phyloP scores from a whole-genome alignment of 2,329 filamentous ascomycete genomes.

The Alternaria viburni region DNA sequence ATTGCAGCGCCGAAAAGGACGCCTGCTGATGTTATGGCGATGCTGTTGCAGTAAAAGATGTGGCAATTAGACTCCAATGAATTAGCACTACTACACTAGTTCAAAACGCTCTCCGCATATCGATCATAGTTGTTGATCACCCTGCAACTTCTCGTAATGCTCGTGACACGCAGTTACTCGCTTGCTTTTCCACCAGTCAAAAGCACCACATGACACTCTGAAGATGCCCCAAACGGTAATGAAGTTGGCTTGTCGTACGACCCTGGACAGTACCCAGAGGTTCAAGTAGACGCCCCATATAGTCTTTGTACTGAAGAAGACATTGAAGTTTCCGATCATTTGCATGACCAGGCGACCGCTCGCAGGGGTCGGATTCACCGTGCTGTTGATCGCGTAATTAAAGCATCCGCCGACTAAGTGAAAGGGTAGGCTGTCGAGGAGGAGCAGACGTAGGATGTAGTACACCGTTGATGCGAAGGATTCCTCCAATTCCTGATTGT shows the following conservation, averaged over 20 bases:
- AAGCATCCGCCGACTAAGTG: neutral
- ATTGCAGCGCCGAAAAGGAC: slow-evolving; percentile 15
- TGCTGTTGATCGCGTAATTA: neutral
- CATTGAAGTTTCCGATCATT: neutral
- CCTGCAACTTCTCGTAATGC: neutral
- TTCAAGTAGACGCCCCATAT: neutral
- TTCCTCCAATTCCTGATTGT: too few species aligned
- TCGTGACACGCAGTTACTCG: neutral
- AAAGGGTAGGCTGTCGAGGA: neutral
- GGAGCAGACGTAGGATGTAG: neutral
- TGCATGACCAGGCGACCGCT: neutral
- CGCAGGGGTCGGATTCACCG: neutral
- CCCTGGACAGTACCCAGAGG: neutral
- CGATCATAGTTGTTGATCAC: neutral
- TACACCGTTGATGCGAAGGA: neutral
- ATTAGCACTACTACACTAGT: neutral
- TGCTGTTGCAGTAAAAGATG: neutral
- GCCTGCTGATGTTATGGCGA: neutral
- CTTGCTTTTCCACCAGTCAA: neutral
- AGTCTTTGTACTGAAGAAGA: neutral
- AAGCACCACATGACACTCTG: neutral
- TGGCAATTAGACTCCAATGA: neutral
- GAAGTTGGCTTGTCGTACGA: slow-evolving; percentile 1
- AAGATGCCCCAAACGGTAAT: neutral
- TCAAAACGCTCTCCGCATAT: neutral